Evolutionary conservation across 2,329 filamentous ascomycete species (phyloP).

Genomic region (Tetracladium maxilliforme): DNA sequence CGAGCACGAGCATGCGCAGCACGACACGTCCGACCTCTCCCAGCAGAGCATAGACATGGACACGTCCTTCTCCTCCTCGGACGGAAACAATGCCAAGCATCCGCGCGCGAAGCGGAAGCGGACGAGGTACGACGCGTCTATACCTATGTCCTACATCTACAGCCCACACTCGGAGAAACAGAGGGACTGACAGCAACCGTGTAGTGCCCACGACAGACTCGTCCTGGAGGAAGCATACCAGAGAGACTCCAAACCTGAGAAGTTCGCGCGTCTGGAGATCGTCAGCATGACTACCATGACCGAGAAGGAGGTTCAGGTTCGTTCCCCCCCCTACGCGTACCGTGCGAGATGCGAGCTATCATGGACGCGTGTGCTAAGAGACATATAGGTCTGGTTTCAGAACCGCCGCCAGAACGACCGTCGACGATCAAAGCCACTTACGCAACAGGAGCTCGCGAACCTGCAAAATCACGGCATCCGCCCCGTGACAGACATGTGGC

Average conservation of each 20-base stretch:
- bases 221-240: constrained; percentile 78
- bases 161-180: constrained; percentile 9
- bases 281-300: constrained; percentile 73
- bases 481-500: too few relatives aligned
- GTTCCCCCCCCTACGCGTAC: constrained; percentile 16
- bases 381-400: constrained; percentile 83
- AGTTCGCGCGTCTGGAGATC: constrained; percentile 70
- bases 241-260: constrained; percentile 81
- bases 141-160: constrained; percentile 1
- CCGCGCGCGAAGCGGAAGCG: constrained; percentile 1
- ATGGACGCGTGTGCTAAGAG: constrained; percentile 3
- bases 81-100: too few relatives aligned
- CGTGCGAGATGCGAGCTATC: constrained; percentile 3
- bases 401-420: constrained; percentile 88
- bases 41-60: too few relatives aligned
- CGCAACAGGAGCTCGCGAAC: constrained; percentile 64
- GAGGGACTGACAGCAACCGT: constrained; percentile 5
- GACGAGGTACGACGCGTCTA: constrained; percentile 2
- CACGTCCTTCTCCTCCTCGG: too few relatives aligned
- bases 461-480: too few relatives aligned
- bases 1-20: too few relatives aligned
- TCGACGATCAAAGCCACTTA: constrained; percentile 72
- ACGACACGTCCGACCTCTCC: too few relatives aligned
- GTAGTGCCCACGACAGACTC: constrained; percentile 74
- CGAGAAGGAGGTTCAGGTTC: constrained; percentile 93